Evolutionary conservation across 306 rosid genomes (phyloP).

Genomic region (Sechiopsis laciniata): DNA sequence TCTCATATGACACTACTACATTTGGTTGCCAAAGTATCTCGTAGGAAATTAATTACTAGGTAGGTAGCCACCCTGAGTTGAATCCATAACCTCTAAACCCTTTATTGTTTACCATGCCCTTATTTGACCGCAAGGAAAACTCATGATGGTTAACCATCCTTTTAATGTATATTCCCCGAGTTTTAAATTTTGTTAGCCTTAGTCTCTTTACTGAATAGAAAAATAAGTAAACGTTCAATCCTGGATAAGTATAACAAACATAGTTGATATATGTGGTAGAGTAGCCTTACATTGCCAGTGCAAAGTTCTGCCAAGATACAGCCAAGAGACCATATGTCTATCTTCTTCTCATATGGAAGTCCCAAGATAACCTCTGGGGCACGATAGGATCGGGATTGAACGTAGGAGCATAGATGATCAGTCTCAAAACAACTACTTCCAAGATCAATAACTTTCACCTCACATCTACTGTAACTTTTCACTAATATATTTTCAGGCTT

Average conservation of each 20-base stretch:
- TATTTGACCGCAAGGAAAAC: too few species aligned
- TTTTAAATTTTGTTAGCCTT: background rate
- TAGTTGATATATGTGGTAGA: background rate
- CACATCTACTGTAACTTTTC: constrained; percentile 97
- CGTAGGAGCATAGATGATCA: constrained; percentile 96
- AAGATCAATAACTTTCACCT: constrained; percentile 98
- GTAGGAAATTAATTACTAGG: too few species aligned
- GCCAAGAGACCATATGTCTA: constrained; percentile 99
- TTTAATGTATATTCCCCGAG: background rate
- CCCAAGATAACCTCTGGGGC: constrained; percentile 99
- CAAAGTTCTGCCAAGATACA: constrained; percentile 98
- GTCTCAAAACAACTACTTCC: constrained; percentile 99
- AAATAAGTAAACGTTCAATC: background rate
- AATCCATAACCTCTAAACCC: too few species aligned
- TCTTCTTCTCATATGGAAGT: constrained; percentile 90
- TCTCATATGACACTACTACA: too few species aligned
- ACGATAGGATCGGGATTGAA: constrained; percentile 99
- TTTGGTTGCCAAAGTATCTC: too few species aligned
- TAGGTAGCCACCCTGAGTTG: too few species aligned
- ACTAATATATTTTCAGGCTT: constrained; percentile 98
- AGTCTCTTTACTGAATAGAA: background rate
- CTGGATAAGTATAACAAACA: constrained; percentile 5
- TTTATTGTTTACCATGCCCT: too few species aligned
- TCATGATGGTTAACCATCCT: background rate
- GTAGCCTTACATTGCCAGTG: constrained; percentile 83